Percentiles rank a stretch among this genome's conserved stretches.
phyloP scores from a whole-genome alignment of 2,329 filamentous ascomycete genomes.

The Pleurostoma richardsiae region DNA sequence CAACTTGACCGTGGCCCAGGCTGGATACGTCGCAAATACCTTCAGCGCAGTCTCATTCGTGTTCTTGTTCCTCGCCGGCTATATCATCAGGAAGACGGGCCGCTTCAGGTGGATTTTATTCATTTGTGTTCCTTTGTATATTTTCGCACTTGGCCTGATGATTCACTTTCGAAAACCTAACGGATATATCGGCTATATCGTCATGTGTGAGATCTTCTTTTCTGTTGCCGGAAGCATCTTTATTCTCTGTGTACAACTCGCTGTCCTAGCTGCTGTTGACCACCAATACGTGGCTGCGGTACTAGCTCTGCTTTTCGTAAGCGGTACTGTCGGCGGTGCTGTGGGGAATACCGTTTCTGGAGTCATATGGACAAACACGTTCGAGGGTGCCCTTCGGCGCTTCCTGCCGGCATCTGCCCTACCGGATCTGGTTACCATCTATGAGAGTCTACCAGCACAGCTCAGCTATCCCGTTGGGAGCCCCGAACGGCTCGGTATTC shows the following conservation, averaged over 20 bases:
- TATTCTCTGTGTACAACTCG: slow-evolving; percentile 46
- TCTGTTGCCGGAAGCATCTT: slow-evolving; percentile 47
- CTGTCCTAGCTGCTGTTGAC: slow-evolving; percentile 41
- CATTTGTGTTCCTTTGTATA: slow-evolving; percentile 40
- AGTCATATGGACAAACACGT: slow-evolving; percentile 27
- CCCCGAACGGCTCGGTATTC: slow-evolving; percentile 41
- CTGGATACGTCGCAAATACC: slow-evolving; percentile 42
- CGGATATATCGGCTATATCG: slow-evolving; percentile 39
- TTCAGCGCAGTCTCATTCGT: slow-evolving; percentile 47
- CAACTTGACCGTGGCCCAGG: slow-evolving; percentile 31
- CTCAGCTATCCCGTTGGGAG: slow-evolving; percentile 37
- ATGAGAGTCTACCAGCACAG: slow-evolving; percentile 42
- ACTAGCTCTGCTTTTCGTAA: slow-evolving; percentile 27
- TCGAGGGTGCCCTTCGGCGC: slow-evolving; percentile 1
- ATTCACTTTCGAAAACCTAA: slow-evolving; percentile 45
- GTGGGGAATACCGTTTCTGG: slow-evolving; percentile 28
- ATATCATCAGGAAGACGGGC: slow-evolving; percentile 31
- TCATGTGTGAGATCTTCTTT: slow-evolving; percentile 53
- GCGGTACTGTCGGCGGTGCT: slow-evolving; percentile 26
- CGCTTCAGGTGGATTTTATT: slow-evolving; percentile 37
- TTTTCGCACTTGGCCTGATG: slow-evolving; percentile 46
- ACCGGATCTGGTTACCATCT: slow-evolving; percentile 33
- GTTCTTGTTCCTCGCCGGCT: slow-evolving; percentile 36
- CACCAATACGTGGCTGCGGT: slow-evolving; percentile 37
- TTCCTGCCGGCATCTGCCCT: slow-evolving; percentile 2